Percentiles rank a stretch among this genome's conserved stretches.
Evolutionary conservation across 352 stramenopile genomes (phyloP).

Genomic region (Pythium diclinum): DNA sequence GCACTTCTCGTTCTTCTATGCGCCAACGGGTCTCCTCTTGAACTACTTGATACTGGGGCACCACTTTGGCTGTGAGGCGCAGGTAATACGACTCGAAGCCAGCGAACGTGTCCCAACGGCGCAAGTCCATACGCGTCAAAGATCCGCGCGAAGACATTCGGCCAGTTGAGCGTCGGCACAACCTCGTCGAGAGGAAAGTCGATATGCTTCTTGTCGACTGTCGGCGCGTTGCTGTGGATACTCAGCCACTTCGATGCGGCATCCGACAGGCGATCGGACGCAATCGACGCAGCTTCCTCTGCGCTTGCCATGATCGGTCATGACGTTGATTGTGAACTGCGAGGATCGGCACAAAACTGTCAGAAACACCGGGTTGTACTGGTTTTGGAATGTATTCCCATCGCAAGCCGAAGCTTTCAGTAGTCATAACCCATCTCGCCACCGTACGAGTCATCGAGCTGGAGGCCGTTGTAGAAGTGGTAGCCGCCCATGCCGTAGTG

Average conservation of each 20-base stretch:
- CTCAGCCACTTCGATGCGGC: neutral
- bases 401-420: too few species aligned
- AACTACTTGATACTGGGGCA: neutral
- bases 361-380: too few species aligned
- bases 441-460: slow-evolving; percentile 13
- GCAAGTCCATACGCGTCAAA: neutral
- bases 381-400: too few species aligned
- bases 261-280: neutral
- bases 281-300: neutral
- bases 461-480: slow-evolving; percentile 17
- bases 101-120: neutral
- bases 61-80: neutral
- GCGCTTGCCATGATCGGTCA: too few species aligned
- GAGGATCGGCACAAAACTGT: too few species aligned
- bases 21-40: neutral
- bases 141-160: neutral
- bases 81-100: neutral
- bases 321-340: too few species aligned
- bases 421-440: neutral
- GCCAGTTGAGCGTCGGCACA: neutral
- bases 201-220: neutral
- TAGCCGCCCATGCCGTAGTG: slow-evolving; percentile 14
- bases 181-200: neutral
- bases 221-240: neutral
- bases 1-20: neutral